Conservation (phyloP, 805 yeast species). For the Metschnikowia chrysomelidarum region DNA sequence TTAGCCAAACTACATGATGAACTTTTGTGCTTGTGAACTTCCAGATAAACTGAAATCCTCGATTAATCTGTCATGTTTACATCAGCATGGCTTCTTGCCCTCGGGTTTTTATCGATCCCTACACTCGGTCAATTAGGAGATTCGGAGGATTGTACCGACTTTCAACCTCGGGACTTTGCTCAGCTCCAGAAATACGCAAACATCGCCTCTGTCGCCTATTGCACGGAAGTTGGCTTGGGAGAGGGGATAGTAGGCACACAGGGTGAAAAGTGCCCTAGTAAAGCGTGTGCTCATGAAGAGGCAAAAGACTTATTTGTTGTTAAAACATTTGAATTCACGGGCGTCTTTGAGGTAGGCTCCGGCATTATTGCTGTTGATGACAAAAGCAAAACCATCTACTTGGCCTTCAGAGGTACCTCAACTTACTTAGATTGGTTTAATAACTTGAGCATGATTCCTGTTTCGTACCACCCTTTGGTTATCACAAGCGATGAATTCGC, state of each 20-base stretch:
- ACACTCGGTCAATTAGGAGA: conserved; percentile 1
- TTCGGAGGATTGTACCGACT: conserved; percentile 2
- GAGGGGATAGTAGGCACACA: conserved; percentile 24
- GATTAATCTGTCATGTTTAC: no score
- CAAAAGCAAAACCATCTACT: conserved; percentile 37
- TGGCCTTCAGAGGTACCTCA: conserved; percentile 64
- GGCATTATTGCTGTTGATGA: conserved; percentile 56
- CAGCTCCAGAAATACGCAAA: conserved; percentile 33
- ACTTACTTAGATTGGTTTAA: conserved; percentile 60
- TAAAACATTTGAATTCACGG: conserved; percentile 39
- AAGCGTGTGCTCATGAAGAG: conserved; percentile 23
- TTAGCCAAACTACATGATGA: no score
- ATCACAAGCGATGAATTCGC: conserved; percentile 12
- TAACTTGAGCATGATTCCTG: conserved; percentile 51
- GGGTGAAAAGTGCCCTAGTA: conserved; percentile 24
- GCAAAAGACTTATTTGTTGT: conserved; percentile 34
- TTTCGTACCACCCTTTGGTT: conserved; percentile 47
- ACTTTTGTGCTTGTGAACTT: no score
- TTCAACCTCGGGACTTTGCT: conserved; percentile 17
- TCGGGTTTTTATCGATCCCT: neutral
- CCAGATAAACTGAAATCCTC: no score
- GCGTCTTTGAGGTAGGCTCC: conserved; percentile 47
- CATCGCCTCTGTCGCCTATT: conserved; percentile 37
- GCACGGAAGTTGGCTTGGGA: conserved; percentile 31
- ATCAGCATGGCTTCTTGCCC: conserved; percentile 8